Base-by-base conservation (phyloP, 2,329 filamentous ascomycete species). In the Epichloe hybrida region DNA sequence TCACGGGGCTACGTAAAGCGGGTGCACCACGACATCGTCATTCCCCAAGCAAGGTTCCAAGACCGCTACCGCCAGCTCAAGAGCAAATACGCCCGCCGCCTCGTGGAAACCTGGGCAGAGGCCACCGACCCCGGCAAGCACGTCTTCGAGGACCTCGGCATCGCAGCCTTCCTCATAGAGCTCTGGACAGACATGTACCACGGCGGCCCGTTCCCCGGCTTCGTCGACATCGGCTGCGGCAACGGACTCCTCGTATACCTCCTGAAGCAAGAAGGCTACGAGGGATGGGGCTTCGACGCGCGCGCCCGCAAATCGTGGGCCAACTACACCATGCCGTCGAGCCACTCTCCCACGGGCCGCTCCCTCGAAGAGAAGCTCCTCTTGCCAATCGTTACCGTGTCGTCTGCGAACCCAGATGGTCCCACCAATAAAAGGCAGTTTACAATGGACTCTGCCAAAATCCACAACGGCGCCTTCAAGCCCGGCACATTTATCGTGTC, bases 191-290 rank as follows among this genome's bases (percentile, higher is more conserved):
- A 84, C 52, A 91, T 95, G 82, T 97, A 97, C 63, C 62, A 59
- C 38, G 41, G 62, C 41, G 52, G 46, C 0, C 54, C 57, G 0
- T 96, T 95, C 59, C 87, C 88, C 0, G 90, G 91, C 0, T 98
- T 97, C 60, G 86, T 96, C 20, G 93, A 98, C 61, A 88, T 98
- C 44, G 93, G 91, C 5, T 97, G 93, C 62, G 93, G 93, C 2
- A 98, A 97, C 61, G 93, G 93, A 1, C 72, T 98, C 3, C 76
- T 98, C 1, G 87, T 95, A 7, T 80, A 94, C 62, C 79, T 98
- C 38, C 76, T 98, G 4, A 75, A 81, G 13, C 70, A 76, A 53
- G 90, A 97, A 67, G 89, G 89, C 11, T 97, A 88, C 65, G 58
- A 63, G 0, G 93, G 93, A 21, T 94, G 84, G 80, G 93, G 93